Base-by-base conservation (phyloP, 352 stramenopile genomes). In the Aphanomyces invadans region DNA sequence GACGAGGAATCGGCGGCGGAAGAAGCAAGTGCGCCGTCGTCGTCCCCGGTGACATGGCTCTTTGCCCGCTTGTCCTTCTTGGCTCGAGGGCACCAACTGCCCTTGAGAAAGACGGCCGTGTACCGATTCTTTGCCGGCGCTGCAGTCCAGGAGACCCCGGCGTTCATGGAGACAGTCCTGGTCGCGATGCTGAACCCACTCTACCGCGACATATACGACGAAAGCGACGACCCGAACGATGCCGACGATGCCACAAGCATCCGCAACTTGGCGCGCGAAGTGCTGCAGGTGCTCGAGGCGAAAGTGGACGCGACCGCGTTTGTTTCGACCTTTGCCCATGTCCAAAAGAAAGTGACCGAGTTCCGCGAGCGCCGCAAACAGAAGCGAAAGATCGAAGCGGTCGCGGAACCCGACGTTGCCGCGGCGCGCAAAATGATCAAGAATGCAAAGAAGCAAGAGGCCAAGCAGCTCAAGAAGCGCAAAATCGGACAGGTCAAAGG, bases 61-160 rank as follows among this genome's bases (percentile, higher is more conserved):
- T 81, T 95, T 26, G 92, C 83, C 10, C 86, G 86, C 5, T 65
- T 96, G 10, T 95, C 87, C 33, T 95, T 84, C 68, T 70, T 92
- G 15, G 80, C 80, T 0, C 86, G 88, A 21, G 76, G 73, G 4
- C 75, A 77, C 28, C 70, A 62, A 26, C 69, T 74, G 31, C 71
- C 83, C 61, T 49, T 80, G 19, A 81, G 90, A n/a, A 86, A 92
- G 68, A 64, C 55, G 28, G 73, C 85, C 0, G 75, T 95, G 23
- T 96, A 90, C 72, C 90, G 92, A 71, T 74, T 96, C 45, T 96
- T 96, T 59, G 88, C 87, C 3, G 80, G 77, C 42, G 73, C 94
- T 21, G 76, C 93, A 38, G 75, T 86, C 46, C 73, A 71, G 55
- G 79, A 87, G 59, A 72, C 83, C 33, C 59, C 71, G 28, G 74